These are phyloP conservation scores for Ogataea nonfermentans DNA, from an alignment of 805 yeast genomes.

Conservation along the genomic window DNA sequence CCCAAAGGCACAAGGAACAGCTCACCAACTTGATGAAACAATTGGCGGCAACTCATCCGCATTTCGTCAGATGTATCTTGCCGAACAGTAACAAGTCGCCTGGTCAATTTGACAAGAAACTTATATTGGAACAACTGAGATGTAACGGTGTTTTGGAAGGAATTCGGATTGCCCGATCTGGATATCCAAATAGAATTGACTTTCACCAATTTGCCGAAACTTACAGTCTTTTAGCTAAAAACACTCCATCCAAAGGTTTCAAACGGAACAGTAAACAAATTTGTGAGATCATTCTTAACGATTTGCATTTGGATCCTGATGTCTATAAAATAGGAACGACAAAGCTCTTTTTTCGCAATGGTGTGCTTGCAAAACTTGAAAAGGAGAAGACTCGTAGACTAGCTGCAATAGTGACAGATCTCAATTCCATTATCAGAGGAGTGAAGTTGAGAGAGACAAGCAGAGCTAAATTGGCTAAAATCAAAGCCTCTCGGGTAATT, in stretches of 20 bases:
- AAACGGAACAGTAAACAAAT: constrained; percentile 53
- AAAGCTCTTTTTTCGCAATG: constrained; percentile 72
- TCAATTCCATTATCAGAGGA: constrained; percentile 71
- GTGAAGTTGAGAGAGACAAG: constrained; percentile 50
- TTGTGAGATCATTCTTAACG: constrained; percentile 63
- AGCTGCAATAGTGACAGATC: constrained; percentile 48
- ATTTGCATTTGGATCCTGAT: constrained; percentile 58
- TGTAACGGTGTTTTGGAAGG: constrained; percentile 99
- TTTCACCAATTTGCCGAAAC: constrained; percentile 77
- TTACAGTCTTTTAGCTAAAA: constrained; percentile 65
- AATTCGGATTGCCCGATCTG: constrained; percentile 93
- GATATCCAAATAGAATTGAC: constrained; percentile 89
- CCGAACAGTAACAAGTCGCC: constrained; percentile 81
- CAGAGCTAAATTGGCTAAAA: constrained; percentile 48
- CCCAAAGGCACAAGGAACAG: constrained; percentile 87
- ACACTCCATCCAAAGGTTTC: constrained; percentile 36
- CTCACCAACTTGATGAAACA: constrained; percentile 68
- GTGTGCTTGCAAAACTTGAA: constrained; percentile 77
- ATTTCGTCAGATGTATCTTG: constrained; percentile 92
- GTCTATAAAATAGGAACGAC: constrained; percentile 67
- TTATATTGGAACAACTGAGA: constrained; percentile 85
- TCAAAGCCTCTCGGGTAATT: constrained; percentile 70
- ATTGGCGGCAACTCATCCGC: constrained; percentile 82
- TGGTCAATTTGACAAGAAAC: constrained; percentile 62
- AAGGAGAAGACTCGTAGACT: constrained; percentile 67